Evolutionary conservation across 2,329 filamentous ascomycete genomes (phyloP), one percentile per base, ranked within the genome.

Genomic region (Colletotrichum lupini): DNA sequence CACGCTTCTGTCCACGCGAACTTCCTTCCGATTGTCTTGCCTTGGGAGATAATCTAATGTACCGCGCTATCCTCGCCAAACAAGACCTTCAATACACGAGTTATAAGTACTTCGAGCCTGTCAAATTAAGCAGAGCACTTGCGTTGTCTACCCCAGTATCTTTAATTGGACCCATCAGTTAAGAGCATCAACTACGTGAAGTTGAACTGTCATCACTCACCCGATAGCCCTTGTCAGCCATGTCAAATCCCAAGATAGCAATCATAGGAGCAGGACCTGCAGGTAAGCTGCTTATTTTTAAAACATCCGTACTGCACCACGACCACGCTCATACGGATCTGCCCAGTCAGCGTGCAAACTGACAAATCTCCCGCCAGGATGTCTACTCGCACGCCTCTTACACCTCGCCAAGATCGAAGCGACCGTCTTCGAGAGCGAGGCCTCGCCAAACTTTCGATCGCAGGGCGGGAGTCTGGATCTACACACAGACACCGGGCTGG

Each of bases 391-490:
- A 53, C 85, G 86, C 24, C 83, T 91, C 46, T 84, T 91, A 8
- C 81, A 86, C 62, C 78, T 83, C n/a, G 81, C 85, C 69, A 79
- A 81, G 60, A 81, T 89, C 61, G 78, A 85, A 4, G 84, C 85
- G 72, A 86, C 83, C 7, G 79, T 91, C 30, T 91, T 86, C 75
- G 86, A 90, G 79, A 81, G 82, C 58, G 86, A 88, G 32, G 67
- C 79, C 8, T 82, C 82, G 4, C 82, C 83, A n/a, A 76, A 85
- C 72, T 84, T 84, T 67, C 82, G 86, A 55, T 82, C 80, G 6
- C 86, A 89, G 76, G 88, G 88, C 37, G 88, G 89, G 9, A 86
- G 82, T 4, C 83, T 91, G 2, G 89, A 91, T 76, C 79, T 91
- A 9, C 88, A 91, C 74, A 84, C 84, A 0, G 75, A 80, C 3